Percentiles rank a stretch among this genome's conserved stretches.
These are phyloP conservation scores for Saxophila tyrrhenica DNA, from an alignment of 495 filamentous ascomycete species.

Conservation along the genomic window DNA sequence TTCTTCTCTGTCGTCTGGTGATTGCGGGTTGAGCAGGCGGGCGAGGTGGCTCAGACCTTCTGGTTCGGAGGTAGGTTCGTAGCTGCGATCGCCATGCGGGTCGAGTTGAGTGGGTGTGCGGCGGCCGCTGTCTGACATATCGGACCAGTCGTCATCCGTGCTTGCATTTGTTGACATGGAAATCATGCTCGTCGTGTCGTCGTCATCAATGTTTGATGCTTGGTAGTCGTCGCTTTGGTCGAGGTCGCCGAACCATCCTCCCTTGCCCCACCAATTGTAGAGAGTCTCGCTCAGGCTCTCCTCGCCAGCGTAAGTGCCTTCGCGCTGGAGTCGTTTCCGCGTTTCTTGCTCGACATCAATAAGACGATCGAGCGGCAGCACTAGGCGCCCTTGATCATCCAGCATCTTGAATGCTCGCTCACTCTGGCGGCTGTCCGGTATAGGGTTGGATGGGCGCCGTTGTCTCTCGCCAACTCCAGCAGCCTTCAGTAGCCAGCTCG, in stretches of 20 bases:
- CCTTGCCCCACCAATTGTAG: constrained; percentile 68
- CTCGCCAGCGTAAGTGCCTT: constrained; percentile 32
- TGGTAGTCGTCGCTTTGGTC: constrained; percentile 66
- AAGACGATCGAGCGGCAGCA: constrained; percentile 44
- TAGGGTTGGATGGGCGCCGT: neutral
- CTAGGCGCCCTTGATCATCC: constrained; percentile 43
- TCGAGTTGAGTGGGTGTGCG: constrained; percentile 61
- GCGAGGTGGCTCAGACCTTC: constrained; percentile 58
- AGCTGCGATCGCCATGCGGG: constrained; percentile 26
- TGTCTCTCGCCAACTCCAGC: constrained; percentile 22
- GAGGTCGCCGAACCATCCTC: constrained; percentile 70
- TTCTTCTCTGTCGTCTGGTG: constrained; percentile 63
- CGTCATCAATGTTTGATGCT: constrained; percentile 40
- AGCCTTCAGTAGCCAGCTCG: constrained; percentile 49
- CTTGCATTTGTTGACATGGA: constrained; percentile 45
- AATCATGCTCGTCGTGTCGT: constrained; percentile 69
- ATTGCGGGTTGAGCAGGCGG: constrained; percentile 71
- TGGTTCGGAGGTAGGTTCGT: constrained; percentile 39
- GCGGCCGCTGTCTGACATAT: constrained; percentile 45
- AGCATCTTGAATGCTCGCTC: constrained; percentile 48
- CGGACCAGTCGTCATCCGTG: constrained; percentile 31
- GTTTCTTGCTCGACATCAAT: constrained; percentile 73
- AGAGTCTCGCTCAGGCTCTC: constrained; percentile 57
- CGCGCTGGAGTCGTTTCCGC: constrained; percentile 40
- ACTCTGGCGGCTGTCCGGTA: neutral